phyloP scores from a whole-genome alignment of 2,329 filamentous ascomycete species.

The Pestalotiopsis sp. region DNA sequence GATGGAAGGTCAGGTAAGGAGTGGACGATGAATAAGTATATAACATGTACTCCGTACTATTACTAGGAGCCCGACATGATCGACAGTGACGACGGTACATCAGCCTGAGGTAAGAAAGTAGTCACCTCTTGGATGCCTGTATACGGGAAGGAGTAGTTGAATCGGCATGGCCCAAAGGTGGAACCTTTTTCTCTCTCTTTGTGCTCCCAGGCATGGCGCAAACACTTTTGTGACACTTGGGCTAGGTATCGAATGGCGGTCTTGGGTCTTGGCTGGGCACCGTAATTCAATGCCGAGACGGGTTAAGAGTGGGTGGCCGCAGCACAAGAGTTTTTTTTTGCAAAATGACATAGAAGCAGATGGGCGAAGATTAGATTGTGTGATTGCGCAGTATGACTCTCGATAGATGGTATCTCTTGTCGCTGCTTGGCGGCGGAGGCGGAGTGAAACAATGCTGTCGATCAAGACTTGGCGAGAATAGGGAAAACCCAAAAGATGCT shows the following conservation, averaged over 20 bases:
- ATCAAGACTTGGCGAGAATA: conserved; percentile 16
- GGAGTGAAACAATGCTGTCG: conserved; percentile 16
- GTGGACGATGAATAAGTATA: not conserved
- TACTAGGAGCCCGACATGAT: not conserved
- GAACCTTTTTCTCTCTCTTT: not conserved
- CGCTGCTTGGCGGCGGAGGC: conserved; percentile 19
- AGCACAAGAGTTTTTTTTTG: conserved; percentile 13
- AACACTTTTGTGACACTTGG: not conserved
- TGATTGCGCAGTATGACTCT: conserved; percentile 8
- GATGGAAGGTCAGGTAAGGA: not conserved
- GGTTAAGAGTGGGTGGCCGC: conserved; percentile 4
- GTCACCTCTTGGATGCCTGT: not conserved
- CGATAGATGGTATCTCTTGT: conserved; percentile 15
- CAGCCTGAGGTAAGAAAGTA: not conserved
- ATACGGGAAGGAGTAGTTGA: not conserved
- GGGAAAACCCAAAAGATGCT: not conserved
- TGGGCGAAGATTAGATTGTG: not conserved
- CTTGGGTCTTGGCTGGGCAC: not conserved
- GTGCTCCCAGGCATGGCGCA: not conserved
- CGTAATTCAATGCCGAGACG: not conserved
- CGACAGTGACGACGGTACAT: not conserved
- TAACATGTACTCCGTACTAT: not conserved
- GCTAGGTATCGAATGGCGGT: not conserved
- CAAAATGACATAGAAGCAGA: conserved; percentile 9
- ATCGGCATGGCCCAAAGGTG: not conserved